These are phyloP conservation scores for Scheffersomyces stambukii DNA, from an alignment of 1,139 yeast species.

Conservation along the genomic window DNA sequence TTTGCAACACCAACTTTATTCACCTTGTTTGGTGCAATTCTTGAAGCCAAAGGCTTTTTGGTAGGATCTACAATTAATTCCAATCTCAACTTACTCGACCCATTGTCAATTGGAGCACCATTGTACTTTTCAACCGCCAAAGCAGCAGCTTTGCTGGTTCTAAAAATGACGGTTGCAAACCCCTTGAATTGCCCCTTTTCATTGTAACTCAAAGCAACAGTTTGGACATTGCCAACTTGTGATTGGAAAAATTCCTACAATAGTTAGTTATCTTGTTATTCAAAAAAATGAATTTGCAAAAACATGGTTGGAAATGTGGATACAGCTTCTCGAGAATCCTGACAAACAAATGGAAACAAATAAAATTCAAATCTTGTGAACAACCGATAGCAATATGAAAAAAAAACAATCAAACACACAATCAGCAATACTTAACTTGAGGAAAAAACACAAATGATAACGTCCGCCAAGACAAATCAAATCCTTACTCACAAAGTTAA, in stretches of 20 bases:
- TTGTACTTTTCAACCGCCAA: slow-evolving; percentile 79
- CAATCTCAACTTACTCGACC: slow-evolving; percentile 71
- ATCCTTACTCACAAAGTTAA: slow-evolving; percentile 9
- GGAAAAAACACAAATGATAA: slow-evolving; percentile 1
- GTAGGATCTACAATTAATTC: slow-evolving; percentile 86
- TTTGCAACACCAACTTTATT: slow-evolving; percentile 15
- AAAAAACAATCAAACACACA: too few species aligned
- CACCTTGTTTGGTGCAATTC: slow-evolving; percentile 54
- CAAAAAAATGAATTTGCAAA: slow-evolving; percentile 2
- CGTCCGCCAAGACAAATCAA: slow-evolving; percentile 5
- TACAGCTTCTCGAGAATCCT: slow-evolving; percentile 20
- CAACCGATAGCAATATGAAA: too few species aligned
- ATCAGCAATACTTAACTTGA: slow-evolving; percentile 1
- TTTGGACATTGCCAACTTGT: slow-evolving; percentile 81
- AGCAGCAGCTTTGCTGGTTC: slow-evolving; percentile 59
- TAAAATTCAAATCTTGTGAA: too few species aligned
- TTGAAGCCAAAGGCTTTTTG: slow-evolving; percentile 68
- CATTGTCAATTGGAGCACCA: slow-evolving; percentile 92
- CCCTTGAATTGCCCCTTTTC: slow-evolving; percentile 91
- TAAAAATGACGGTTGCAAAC: slow-evolving; percentile 81
- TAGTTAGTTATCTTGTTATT: slow-evolving; percentile 5
- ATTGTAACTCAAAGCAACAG: slow-evolving; percentile 72
- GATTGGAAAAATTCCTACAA: slow-evolving; percentile 81
- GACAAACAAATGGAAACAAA: slow-evolving; percentile 1
- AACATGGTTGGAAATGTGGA: too few species aligned